These are phyloP conservation scores for Sugiyamaella boreocaroliniensis DNA, from an alignment of 805 yeast species.

Conservation along the genomic window DNA sequence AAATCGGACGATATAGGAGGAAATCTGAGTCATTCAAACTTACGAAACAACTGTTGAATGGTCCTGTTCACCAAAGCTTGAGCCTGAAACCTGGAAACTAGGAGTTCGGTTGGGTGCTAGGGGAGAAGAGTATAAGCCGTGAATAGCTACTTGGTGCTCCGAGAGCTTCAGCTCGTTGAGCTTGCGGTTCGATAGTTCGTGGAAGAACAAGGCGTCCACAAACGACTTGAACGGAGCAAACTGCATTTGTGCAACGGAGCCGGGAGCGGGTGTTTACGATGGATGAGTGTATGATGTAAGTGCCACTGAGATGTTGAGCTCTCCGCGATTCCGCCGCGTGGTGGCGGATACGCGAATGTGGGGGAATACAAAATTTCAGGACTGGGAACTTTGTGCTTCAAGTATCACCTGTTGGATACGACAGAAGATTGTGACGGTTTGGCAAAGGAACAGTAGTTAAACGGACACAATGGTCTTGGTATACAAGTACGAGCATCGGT, in stretches of 20 bases:
- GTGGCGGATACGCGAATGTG: background rate
- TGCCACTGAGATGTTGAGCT: background rate
- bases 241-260: constrained; percentile 21
- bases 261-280: no score
- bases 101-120: constrained; percentile 29
- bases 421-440: no score
- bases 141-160: constrained; percentile 37
- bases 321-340: no score
- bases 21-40: background rate
- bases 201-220: constrained; percentile 83
- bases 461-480: constrained; percentile 51
- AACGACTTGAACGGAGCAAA: constrained; percentile 58
- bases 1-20: background rate
- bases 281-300: background rate
- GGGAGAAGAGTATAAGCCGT: constrained; percentile 35
- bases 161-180: constrained; percentile 66
- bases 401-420: no score
- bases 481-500: constrained; percentile 50
- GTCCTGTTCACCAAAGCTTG: constrained; percentile 24
- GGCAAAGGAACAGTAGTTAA: background rate
- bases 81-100: constrained; percentile 26
- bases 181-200: constrained; percentile 63
- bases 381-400: no score
- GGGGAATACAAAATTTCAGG: background rate
- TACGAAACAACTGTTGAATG: constrained; percentile 4